Evolutionary conservation across 257 asterid genomes (phyloP).

Genomic region (Linderniella brevidens): DNA sequence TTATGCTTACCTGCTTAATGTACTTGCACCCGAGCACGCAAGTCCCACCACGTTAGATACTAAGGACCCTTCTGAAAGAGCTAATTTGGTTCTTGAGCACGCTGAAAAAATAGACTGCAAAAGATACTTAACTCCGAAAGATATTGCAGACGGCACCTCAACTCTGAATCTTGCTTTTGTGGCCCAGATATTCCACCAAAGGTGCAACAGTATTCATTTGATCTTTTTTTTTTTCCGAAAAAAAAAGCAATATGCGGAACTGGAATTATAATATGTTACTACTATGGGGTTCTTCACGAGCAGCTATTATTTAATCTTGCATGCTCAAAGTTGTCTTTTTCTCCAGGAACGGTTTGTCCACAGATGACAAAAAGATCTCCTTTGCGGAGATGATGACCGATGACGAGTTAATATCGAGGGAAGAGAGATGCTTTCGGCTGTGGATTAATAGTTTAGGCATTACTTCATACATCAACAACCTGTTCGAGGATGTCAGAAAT

Average conservation of each 20-base stretch:
- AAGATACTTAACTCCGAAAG: slow-evolving; percentile 47
- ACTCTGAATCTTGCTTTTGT: too few species aligned
- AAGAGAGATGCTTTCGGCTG: slow-evolving; percentile 88
- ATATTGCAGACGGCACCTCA: too few species aligned
- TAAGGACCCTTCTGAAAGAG: slow-evolving; percentile 73
- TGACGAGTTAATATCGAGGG: slow-evolving; percentile 85
- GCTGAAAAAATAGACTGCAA: slow-evolving; percentile 96
- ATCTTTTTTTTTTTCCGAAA: too few species aligned
- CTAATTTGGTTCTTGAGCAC: slow-evolving; percentile 88
- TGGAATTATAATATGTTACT: too few species aligned
- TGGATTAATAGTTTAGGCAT: slow-evolving; percentile 94
- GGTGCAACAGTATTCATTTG: too few species aligned
- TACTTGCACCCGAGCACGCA: slow-evolving; percentile 93
- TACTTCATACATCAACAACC: slow-evolving; percentile 52
- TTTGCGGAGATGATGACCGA: slow-evolving; percentile 86
- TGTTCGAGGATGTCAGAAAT: slow-evolving; percentile 71
- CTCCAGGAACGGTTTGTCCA: slow-evolving; percentile 68
- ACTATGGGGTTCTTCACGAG: too few species aligned
- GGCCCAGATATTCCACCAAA: too few species aligned
- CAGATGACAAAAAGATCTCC: slow-evolving; percentile 36
- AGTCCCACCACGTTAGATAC: slow-evolving; percentile 67
- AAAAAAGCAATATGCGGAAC: too few species aligned
- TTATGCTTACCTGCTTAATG: slow-evolving; percentile 87
- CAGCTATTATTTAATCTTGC: too few species aligned
- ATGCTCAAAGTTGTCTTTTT: not conserved